A percentile compares a stretch with the other conserved stretches of the same genome.
These are phyloP conservation scores for Ogataea zsoltii DNA, from an alignment of 805 yeast genomes.

Conservation along the genomic window DNA sequence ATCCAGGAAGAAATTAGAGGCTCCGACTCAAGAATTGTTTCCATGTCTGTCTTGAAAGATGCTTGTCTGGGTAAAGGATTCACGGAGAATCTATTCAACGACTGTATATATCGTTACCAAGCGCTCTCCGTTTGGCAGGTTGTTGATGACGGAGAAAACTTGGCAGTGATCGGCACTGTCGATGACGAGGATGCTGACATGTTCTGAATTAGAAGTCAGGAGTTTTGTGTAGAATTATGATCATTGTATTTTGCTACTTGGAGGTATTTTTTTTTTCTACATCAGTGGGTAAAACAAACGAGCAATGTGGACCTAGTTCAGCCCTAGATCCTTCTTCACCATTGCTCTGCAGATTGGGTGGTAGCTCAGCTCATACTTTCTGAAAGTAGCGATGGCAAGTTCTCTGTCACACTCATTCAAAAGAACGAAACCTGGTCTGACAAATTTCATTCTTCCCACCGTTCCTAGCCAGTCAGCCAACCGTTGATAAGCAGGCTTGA, in stretches of 20 bases:
- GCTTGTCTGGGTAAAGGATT: constrained; percentile 78
- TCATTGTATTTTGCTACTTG: constrained; percentile 5
- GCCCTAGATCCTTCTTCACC: constrained; percentile 79
- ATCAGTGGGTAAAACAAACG: too few species aligned
- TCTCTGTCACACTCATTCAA: constrained; percentile 63
- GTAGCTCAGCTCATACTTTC: constrained; percentile 56
- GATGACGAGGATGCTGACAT: constrained; percentile 38
- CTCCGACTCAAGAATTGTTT: constrained; percentile 36
- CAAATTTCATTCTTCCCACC: constrained; percentile 94
- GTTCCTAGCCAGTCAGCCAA: constrained; percentile 86
- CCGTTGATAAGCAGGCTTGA: constrained; percentile 44
- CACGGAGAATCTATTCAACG: constrained; percentile 74
- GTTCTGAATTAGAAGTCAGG: constrained; percentile 7
- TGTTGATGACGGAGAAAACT: constrained; percentile 65
- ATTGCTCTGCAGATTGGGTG: constrained; percentile 84
- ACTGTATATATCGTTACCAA: constrained; percentile 74
- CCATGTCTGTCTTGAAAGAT: constrained; percentile 54
- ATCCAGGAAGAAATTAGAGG: constrained; percentile 25
- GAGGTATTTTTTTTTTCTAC: not conserved
- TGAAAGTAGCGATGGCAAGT: constrained; percentile 67
- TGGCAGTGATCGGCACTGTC: constrained; percentile 51
- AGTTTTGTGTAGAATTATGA: constrained; percentile 3
- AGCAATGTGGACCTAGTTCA: constrained; percentile 1
- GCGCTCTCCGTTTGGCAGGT: constrained; percentile 74
- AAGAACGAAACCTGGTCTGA: constrained; percentile 78